Evolutionary conservation across 2,329 filamentous ascomycete genomes (phyloP), one percentile per base, ranked within the genome.

Genomic region (Teratosphaeria destructans): DNA sequence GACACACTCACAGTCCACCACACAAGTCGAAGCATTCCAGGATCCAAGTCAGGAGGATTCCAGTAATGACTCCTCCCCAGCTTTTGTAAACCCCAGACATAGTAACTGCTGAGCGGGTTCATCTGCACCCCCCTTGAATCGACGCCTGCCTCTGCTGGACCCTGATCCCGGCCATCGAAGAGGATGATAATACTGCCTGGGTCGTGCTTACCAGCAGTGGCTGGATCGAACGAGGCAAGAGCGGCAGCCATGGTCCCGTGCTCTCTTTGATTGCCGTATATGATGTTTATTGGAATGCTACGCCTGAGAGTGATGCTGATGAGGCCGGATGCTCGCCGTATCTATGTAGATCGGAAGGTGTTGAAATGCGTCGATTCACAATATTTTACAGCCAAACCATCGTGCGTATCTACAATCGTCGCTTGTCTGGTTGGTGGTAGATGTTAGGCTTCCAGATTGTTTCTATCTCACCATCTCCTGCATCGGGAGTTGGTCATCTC

Each of bases 121-220:
- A 68, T 60, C 52, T 69, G 34, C 7, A 37, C 12, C 2, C 34
- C 55, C 6, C 43, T 56, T 11, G 43, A 16, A 11, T 49, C 60
- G 60, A 70, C 68, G 11, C 69, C 62, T 10, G 32, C 62, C 61
- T 19, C 62, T 57, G 26, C 62, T 19, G 39, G 39, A 19, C 32
- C 26, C 23, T 53, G 52, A 65, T 47, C 63, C 53, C 70, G 63
- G 60, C 67, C 64, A 60, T 72, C 70, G 64, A 68, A 72, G 59
- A 71, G 68, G 53, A 72, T 68, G 27, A 68, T 62, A 29, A 72
- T 62, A 34, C 64, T 61, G 52, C 70, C 70, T 3, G 69, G 67
- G 55, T 72, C 64, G 57, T 71, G 66, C 29, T 49, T 60, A n/a
- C 67, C 68, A 10, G 64, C 62, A 39, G 57, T 64, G 16, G 64